Percentiles rank a stretch among this genome's conserved stretches.
Conservation (phyloP, 208 protist genomes). For the Acanthamoeba lenticulata region DNA sequence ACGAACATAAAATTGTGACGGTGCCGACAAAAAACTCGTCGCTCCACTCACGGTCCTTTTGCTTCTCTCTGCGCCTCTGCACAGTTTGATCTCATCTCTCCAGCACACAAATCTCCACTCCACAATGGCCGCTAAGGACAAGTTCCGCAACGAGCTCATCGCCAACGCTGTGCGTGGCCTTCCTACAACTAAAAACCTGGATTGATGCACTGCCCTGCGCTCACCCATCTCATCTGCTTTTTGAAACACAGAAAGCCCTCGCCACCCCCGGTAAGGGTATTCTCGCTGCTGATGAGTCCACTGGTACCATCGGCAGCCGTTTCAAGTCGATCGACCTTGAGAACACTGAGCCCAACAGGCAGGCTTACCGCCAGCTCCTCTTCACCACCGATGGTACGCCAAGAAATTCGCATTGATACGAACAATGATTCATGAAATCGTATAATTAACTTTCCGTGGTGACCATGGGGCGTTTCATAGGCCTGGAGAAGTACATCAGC, state of each 20-base stretch:
- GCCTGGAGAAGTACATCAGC: conserved; percentile 93
- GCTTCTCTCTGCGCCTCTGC: not conserved
- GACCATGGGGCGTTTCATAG: conserved; percentile 63
- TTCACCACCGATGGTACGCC: conserved; percentile 78
- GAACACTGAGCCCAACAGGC: conserved; percentile 95
- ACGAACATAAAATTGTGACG: not conserved
- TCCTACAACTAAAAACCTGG: too few species aligned
- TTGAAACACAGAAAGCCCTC: not conserved
- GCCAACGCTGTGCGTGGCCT: not conserved
- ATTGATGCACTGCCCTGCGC: too few species aligned
- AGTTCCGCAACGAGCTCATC: conserved; percentile 59
- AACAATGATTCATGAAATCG: not conserved
- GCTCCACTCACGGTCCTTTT: not conserved
- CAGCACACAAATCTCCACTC: not conserved
- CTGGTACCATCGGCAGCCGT: conserved; percentile 95
- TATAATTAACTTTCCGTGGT: not conserved
- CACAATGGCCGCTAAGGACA: not conserved
- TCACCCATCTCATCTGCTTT: not conserved
- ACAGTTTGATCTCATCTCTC: not conserved
- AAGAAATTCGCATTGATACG: too few species aligned
- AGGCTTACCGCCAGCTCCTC: conserved; percentile 94
- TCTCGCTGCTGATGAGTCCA: conserved; percentile 96
- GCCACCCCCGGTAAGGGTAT: conserved; percentile 94
- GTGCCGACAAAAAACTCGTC: not conserved
- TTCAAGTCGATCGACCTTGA: conserved; percentile 94